Conservation (phyloP, 1,284 basidiomycete species). For the Cystobasidium sp. region DNA sequence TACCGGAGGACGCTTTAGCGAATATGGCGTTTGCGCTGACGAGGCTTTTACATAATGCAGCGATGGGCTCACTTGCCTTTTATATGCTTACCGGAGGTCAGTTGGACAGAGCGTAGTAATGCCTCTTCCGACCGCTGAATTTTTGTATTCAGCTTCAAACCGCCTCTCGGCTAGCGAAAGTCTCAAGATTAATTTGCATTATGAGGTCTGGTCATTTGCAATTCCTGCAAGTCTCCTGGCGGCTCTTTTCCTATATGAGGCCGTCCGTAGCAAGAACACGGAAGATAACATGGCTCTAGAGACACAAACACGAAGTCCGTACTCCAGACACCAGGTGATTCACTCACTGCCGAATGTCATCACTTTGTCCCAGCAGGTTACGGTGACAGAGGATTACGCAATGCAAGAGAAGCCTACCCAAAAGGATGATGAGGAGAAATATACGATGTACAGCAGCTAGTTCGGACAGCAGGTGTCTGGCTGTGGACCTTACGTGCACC, state of each 20-base stretch:
- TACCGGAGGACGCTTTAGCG: no score
- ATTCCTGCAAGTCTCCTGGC: neutral
- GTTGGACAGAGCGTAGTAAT: no score
- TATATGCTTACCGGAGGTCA: slow-evolving; percentile 7
- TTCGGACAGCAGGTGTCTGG: no score
- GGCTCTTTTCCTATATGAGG: slow-evolving; percentile 5
- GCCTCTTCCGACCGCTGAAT: no score
- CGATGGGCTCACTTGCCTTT: slow-evolving; percentile 12
- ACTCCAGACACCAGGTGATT: no score
- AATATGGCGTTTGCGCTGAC: no score
- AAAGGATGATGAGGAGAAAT: no score
- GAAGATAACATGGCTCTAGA: neutral
- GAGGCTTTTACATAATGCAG: neutral
- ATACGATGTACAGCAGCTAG: no score
- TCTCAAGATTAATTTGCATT: no score
- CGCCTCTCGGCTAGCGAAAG: neutral
- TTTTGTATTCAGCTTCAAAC: slow-evolving; percentile 14
- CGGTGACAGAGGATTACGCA: neutral
- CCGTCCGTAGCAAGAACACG: neutral
- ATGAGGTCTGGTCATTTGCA: no score
- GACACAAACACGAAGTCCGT: neutral
- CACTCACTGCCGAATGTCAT: neutral
- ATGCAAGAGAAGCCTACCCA: neutral
- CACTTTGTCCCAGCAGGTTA: neutral
- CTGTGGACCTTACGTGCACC: no score